Evolutionary conservation across 768 basidiomycete genomes (phyloP), one percentile per base, ranked within the genome.

Genomic region (Nevesoporus exiguus): DNA sequence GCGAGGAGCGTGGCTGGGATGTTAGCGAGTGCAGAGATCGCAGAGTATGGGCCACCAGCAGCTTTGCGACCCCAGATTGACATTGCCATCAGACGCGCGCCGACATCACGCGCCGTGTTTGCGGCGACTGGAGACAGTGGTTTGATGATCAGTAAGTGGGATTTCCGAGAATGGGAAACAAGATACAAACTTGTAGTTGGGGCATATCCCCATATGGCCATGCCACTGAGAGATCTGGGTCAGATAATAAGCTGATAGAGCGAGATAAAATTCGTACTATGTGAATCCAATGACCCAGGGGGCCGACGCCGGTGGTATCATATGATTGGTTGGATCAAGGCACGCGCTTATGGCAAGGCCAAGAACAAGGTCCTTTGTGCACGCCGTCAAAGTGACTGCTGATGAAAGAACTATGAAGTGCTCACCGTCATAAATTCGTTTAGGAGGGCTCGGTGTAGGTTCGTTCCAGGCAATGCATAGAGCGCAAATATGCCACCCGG

Each of bases 21-120:
- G 59, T 84, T 87, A 5, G 81, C 81, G 30, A 87, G 75, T 2
- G 86, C 81, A 1, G 85, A 64, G 47, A 87, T 78, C 10, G 84
- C 86, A 2, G 81, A 78, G 61, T 86, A 88, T 7, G 63, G 57
- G 17, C 78, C 79, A 36, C 84, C 85, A 29, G 68, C 66, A 29
- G 82, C 83, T 57, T 65, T 61, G 2, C 31, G 62, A 19, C 86
- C 86, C 77, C 81, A 88, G 51, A 87, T 78, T 4, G 83, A 74
- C 68, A 89, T 63, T 1, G 76, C 80, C 59, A 79, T 77, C n/a
- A 88, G 56, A 15, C 86, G 80, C 5, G 77, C 82, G 19, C 86
- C 86, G 40, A 89, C 27, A 64, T 88, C 86, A 62, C 86, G 84
- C 27, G 85, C 84, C 3, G 83, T 69, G 66, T 89, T 89, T 31